These are phyloP conservation scores for Didymella glomerata DNA, from an alignment of 2,329 filamentous ascomycete species.

Conservation along the genomic window DNA sequence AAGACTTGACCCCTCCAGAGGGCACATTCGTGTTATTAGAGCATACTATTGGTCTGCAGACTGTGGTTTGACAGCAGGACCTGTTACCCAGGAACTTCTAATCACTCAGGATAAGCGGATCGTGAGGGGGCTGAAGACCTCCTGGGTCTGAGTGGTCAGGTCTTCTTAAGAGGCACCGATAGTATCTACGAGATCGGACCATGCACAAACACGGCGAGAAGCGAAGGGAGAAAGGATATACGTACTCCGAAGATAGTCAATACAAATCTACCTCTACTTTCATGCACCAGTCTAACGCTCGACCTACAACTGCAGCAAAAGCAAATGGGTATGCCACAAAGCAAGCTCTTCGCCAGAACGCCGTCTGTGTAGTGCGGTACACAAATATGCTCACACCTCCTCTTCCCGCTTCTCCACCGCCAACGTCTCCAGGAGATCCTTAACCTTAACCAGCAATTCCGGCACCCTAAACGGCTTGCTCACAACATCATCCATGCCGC, in stretches of 20 bases:
- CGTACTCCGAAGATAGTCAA: background rate
- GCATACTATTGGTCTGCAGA: no score
- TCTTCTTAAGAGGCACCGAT: no score
- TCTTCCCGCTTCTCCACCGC: background rate
- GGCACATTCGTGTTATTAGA: no score
- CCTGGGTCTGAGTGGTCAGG: no score
- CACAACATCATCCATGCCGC: slow-evolving; percentile 50
- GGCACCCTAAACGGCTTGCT: slow-evolving; percentile 48
- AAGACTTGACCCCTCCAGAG: no score
- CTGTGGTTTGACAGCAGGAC: no score
- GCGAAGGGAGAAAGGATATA: background rate
- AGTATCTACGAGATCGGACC: background rate
- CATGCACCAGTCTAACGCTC: slow-evolving; percentile 2
- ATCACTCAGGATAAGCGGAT: no score
- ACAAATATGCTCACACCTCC: background rate
- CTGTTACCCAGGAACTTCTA: no score
- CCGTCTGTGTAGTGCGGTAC: background rate
- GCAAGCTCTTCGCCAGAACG: slow-evolving; percentile 2
- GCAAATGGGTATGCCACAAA: slow-evolving; percentile 2
- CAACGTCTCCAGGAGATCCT: slow-evolving; percentile 30
- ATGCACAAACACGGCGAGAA: background rate
- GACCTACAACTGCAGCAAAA: background rate
- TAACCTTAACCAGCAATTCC: slow-evolving; percentile 43
- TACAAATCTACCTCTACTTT: background rate
- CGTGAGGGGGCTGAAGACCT: no score